Evolutionary conservation across 2,329 filamentous ascomycete genomes (phyloP), one percentile per base, ranked within the genome.

Genomic region (Curvularia sp.): DNA sequence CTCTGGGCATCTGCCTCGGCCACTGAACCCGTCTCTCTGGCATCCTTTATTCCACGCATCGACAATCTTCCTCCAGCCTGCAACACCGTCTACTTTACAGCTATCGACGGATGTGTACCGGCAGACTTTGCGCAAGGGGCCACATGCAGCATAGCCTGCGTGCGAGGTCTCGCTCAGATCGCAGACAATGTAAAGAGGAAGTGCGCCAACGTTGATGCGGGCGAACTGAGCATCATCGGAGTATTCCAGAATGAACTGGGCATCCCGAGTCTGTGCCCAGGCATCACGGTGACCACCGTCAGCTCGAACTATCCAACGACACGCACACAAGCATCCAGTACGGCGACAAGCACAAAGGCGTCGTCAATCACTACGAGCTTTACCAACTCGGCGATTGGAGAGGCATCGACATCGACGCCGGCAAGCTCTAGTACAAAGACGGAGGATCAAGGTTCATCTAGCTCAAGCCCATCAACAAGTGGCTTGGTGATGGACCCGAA

Each of bases 41-140:
- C 76, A 27, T 78, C 80, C 67, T 82, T 83, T 66, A 75, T 74
- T 1, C 80, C 80, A 19, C 73, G 75, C 36, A 73, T 79, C 62
- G 67, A 74, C 6, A 72, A 76, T 55, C 76, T 82, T 5, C 76
- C 79, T 4, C 38, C 65, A 13, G 51, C 63, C 21, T 83, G 81
- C 63, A 53, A 77, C 41, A 60, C 62, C 7, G 72, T 79, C 27
- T 83, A 83, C 73, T 77, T 68, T 27, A 56, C 71, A 13, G 52
- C 66, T 8, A 81, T 83, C 54, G 49, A 70, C 8, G 78, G 75
- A 36, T 83, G 81, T 66, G 57, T 55, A 0, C 60, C 71, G 10
- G 59, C 60, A 18, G 81, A 83, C 68, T 82, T 81, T 61, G 58
- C 23, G 15, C 28, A 30, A 9, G 56, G 62, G 39, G 59, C 75